phyloP scores from a whole-genome alignment of 257 asterid genomes.

The Scutellaria barbata region DNA sequence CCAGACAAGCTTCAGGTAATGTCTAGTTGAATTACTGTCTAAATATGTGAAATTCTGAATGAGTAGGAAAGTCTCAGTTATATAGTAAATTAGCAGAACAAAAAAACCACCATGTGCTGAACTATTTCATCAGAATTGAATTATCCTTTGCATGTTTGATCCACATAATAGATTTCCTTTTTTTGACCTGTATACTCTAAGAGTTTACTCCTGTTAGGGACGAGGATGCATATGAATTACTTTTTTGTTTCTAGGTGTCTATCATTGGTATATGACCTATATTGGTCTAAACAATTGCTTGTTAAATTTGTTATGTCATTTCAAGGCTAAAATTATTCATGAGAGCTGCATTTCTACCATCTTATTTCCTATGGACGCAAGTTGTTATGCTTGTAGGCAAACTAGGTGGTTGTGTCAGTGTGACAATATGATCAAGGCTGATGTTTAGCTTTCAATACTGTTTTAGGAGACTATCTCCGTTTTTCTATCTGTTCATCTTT shows the following conservation, averaged over 20 bases:
- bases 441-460: not conserved
- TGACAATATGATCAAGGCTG: slow-evolving; percentile 2
- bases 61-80: not conserved
- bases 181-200: not conserved
- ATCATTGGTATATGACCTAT: slow-evolving; percentile 5
- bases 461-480: not conserved
- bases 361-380: not conserved
- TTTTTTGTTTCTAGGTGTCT: slow-evolving; percentile 14
- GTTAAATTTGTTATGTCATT: slow-evolving; percentile 15
- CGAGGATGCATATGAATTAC: not conserved
- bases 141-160: not conserved
- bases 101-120: slow-evolving; percentile 7
- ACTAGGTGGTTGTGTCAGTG: not conserved
- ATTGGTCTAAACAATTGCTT: not conserved
- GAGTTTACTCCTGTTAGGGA: not conserved
- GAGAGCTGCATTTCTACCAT: not conserved
- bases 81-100: not conserved
- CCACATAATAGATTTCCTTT: not conserved
- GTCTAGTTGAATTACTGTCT: not conserved
- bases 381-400: not conserved
- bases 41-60: not conserved
- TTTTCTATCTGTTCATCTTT: slow-evolving; percentile 6
- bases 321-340: not conserved
- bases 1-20: slow-evolving; percentile 96
- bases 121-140: slow-evolving; percentile 4